phyloP scores from a whole-genome alignment of 2,329 filamentous ascomycete species.

The Cryphonectria nitschkei region DNA sequence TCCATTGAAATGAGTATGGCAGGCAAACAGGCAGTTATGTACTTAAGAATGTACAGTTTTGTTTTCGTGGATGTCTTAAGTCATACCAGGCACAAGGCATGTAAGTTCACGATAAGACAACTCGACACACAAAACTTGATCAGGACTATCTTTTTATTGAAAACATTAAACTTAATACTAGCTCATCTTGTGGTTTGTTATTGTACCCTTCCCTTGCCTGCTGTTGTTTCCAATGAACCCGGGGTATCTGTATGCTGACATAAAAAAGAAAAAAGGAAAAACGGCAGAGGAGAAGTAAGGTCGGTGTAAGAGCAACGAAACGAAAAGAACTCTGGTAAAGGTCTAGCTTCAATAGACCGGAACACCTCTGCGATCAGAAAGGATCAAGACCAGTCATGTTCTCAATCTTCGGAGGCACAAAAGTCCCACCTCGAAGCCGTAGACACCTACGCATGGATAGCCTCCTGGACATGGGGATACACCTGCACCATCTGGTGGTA shows the following conservation, averaged over 20 bases:
- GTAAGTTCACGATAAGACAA: not conserved
- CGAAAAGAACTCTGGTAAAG: not conserved
- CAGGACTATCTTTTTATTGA: not conserved
- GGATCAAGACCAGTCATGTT: not conserved
- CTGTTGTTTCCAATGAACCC: not conserved
- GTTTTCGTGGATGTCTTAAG: not conserved
- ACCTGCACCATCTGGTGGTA: constrained; percentile 78
- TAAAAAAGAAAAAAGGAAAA: not conserved
- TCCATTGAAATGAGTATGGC: not conserved
- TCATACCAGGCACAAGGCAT: not conserved
- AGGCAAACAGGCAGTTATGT: not conserved
- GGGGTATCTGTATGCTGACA: constrained; percentile 5
- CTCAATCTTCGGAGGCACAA: not conserved
- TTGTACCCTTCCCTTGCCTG: not conserved
- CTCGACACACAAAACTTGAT: not conserved
- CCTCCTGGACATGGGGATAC: constrained; percentile 82
- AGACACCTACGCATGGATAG: constrained; percentile 63
- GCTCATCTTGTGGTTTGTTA: not conserved
- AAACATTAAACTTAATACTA: not conserved
- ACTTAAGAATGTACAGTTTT: not conserved
- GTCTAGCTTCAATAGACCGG: not conserved
- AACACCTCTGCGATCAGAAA: not conserved
- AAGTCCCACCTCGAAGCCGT: not conserved
- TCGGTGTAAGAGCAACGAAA: not conserved
- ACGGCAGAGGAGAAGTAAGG: too few species aligned